Percentiles rank a stretch among this genome's conserved stretches.
Evolutionary conservation across 768 basidiomycete species (phyloP).

Genomic region (Daedaleopsis sinensis): DNA sequence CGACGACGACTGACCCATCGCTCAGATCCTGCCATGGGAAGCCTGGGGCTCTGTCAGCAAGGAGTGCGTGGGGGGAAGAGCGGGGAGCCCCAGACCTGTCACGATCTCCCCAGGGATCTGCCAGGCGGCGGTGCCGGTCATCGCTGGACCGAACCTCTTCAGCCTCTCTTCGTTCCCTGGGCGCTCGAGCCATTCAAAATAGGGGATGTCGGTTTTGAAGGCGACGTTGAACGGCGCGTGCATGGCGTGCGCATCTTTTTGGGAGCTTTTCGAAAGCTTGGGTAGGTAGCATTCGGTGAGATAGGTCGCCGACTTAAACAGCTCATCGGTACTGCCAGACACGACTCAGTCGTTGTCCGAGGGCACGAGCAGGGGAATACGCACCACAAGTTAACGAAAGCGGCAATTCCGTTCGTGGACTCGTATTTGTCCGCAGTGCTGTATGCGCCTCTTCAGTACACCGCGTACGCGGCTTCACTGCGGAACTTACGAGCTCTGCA

Average conservation of each 20-base stretch:
- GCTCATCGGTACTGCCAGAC: slow-evolving; percentile 66
- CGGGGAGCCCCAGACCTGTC: slow-evolving; percentile 19
- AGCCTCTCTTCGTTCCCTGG: slow-evolving; percentile 48
- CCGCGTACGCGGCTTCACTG: not conserved
- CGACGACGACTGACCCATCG: slow-evolving; percentile 55
- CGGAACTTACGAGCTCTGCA: slow-evolving; percentile 48
- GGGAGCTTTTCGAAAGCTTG: not conserved
- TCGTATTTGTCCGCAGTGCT: slow-evolving; percentile 63
- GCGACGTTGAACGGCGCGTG: slow-evolving; percentile 75
- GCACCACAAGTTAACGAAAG: slow-evolving; percentile 71
- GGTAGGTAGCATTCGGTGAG: slow-evolving; percentile 57
- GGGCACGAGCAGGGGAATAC: slow-evolving; percentile 25
- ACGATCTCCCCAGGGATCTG: slow-evolving; percentile 45
- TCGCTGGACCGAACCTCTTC: slow-evolving; percentile 73
- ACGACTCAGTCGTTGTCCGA: not conserved
- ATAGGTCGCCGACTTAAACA: slow-evolving; percentile 76
- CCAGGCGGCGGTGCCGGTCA: slow-evolving; percentile 75
- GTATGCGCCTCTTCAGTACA: slow-evolving; percentile 33
- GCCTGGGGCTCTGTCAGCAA: slow-evolving; percentile 37
- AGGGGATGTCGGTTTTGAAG: slow-evolving; percentile 52
- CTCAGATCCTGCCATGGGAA: slow-evolving; percentile 61
- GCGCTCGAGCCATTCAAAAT: slow-evolving; percentile 78
- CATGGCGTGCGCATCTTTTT: slow-evolving; percentile 37
- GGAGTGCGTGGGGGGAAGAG: too few relatives aligned
- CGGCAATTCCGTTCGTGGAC: slow-evolving; percentile 65